Evolutionary conservation across 768 basidiomycete genomes (phyloP), one percentile per base, ranked within the genome.

Genomic region (Inosperma sp.): DNA sequence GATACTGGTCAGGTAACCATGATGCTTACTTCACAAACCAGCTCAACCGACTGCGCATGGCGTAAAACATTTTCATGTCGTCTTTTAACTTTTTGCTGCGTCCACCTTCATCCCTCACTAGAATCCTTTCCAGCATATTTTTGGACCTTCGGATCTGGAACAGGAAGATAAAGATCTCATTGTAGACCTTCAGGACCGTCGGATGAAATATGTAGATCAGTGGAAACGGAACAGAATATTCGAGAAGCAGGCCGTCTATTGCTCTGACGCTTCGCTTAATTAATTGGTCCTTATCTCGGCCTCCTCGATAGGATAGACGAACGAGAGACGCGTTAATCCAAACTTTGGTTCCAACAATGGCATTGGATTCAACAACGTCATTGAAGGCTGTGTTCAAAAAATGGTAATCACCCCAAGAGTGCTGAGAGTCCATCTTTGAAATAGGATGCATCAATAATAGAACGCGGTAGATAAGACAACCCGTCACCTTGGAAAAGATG

Each of bases 191-290:
- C 37, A 84, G 64, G 4, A 73, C 69, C 7, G 64, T 66, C 4
- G 84, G 79, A 5, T 78, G 77, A 57, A 90, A 87, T 40, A 91
- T 77, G 62, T 92, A 92, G 2, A 82, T 83, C 59, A 92, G 64
- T 4, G 90, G 89, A 58, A 89, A 91, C 1, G 90, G 86, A 2
- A 86, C 75, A 5, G 84, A 81, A 56, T 92, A 93, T 71, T 91
- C 89, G n/a, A 86, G 69, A 8, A 73, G 65, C 8, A 93, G 70
- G 0, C 81, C 84, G 26, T 84, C 81, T 17, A 91, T 73, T 1
- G 79, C 79, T 59, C 75, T 77, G 33, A 90, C 77, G 1, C 81
- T 86, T 35, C 75, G 71, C 21, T 64, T 65, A 25, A 78, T 74
- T n/a, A 66, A 66, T 16, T 66, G 63, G 10, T 74, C 74, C 49